Evolutionary conservation across 176 grass and related monocot species (phyloP).

Genomic region (Zizania latifolia): DNA sequence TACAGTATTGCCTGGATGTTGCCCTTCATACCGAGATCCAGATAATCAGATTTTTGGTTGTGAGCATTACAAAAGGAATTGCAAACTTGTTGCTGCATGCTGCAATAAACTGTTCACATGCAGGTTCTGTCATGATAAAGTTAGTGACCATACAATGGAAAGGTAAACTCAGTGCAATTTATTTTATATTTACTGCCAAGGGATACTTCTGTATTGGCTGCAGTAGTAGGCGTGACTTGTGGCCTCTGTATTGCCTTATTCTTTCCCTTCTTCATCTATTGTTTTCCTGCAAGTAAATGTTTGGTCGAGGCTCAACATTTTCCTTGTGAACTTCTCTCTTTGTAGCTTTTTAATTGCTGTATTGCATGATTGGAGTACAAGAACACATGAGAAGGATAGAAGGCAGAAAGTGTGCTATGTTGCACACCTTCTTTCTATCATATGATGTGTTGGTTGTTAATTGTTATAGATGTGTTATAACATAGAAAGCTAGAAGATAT

Average conservation of each 20-base stretch:
- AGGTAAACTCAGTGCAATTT: constrained; percentile 45
- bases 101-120: constrained; percentile 92
- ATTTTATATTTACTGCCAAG: not conserved
- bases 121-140: constrained; percentile 91
- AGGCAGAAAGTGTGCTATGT: not conserved
- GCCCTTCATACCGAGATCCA: constrained; percentile 62
- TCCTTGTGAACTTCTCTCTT: not conserved
- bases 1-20: constrained; percentile 35
- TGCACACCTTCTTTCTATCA: not conserved
- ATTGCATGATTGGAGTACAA: not conserved
- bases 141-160: constrained; percentile 83
- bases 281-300: not conserved
- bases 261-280: not conserved
- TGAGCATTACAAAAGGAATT: constrained; percentile 94
- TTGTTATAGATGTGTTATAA: constrained; percentile 8
- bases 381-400: not conserved
- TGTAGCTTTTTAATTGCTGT: not conserved
- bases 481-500: not conserved
- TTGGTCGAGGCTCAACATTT: not conserved
- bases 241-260: not conserved
- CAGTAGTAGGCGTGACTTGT: not conserved
- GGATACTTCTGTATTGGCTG: constrained; percentile 1
- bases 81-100: constrained; percentile 78
- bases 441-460: not conserved
- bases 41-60: constrained; percentile 71